Conservation (phyloP, 2,329 filamentous ascomycete species). For the Davidsoniella neocaledoniae region DNA sequence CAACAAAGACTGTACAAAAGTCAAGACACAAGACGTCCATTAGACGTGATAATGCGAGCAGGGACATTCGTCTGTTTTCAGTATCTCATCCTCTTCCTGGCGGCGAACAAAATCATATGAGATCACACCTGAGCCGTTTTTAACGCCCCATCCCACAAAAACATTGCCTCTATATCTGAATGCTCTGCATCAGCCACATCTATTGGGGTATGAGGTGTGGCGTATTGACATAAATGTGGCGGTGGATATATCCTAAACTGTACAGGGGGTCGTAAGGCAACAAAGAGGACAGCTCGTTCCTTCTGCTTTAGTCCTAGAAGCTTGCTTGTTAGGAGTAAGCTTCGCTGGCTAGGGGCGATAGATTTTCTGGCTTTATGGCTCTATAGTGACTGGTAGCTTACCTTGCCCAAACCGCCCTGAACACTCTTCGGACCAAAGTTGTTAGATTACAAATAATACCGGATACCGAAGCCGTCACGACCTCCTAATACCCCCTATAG, state of each 20-base stretch:
- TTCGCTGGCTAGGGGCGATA: no score
- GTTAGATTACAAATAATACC: no score
- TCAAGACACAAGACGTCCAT: no score
- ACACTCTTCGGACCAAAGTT: no score
- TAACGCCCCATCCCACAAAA: no score
- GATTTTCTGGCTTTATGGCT: no score
- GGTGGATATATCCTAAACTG: background rate
- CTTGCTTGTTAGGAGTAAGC: background rate
- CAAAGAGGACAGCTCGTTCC: conserved; percentile 13
- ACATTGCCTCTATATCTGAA: background rate
- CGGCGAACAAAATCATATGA: no score
- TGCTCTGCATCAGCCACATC: background rate
- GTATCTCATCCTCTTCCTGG: no score
- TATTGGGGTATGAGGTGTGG: background rate
- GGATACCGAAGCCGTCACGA: background rate
- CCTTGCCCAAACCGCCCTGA: background rate
- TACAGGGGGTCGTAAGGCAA: background rate
- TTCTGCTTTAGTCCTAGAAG: background rate
- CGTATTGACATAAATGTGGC: conserved; percentile 1
- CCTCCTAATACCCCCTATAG: background rate
- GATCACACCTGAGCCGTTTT: no score
- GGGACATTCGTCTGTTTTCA: no score
- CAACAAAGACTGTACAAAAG: no score
- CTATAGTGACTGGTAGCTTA: background rate
- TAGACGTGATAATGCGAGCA: no score